Evolutionary conservation across 306 rosid genomes (phyloP), one percentile per base, ranked within the genome.

Genomic region (Gastrolobium bilobum): DNA sequence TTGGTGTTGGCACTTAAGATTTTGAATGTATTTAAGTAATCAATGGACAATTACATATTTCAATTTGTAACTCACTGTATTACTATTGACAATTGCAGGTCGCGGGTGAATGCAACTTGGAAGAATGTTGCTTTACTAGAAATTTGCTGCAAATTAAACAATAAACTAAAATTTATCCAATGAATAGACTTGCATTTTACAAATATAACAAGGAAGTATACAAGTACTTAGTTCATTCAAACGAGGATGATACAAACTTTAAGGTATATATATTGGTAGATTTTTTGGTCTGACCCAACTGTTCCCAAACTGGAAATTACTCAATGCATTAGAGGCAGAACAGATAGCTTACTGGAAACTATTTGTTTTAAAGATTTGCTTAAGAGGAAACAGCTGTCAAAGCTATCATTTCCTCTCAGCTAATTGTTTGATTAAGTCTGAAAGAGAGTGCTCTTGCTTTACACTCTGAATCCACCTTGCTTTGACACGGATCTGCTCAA

Each of bases 401-500:
- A 63, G 68, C 34, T 51, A 10, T 38, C 48, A 83, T 20, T 62
- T 66, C 64, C 35, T 60, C 73, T 52, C 20, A 14, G 87, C 83
- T 39, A 86, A 68, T 2, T 84, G 81, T 47, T 52, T 79, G 71
- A 82, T 52, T 40, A 7, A 40, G 38, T 65, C 84, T 48, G 57
- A 79, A 6, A 89, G 83, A 63, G 85, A 67, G 8, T 75, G 84
- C 29, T 88, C 93, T 64, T 82, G 76, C 84, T 75, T 85, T 47
- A 71, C 75, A 57, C 74, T 69, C 38, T 85, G 71, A 47, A 70
- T 74, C 97, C 94, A 92, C 84, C 89, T 92, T 1, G 88, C 91
- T 81, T 88, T 87, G 86, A 82, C 85, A n/a, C 90, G 83, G 82
- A 85, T 80, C 71, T 78, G 75, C 75, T 87, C 97, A 10, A 88